phyloP scores from a whole-genome alignment of 2,329 filamentous ascomycete species.

The Xylaria hypoxylon region DNA sequence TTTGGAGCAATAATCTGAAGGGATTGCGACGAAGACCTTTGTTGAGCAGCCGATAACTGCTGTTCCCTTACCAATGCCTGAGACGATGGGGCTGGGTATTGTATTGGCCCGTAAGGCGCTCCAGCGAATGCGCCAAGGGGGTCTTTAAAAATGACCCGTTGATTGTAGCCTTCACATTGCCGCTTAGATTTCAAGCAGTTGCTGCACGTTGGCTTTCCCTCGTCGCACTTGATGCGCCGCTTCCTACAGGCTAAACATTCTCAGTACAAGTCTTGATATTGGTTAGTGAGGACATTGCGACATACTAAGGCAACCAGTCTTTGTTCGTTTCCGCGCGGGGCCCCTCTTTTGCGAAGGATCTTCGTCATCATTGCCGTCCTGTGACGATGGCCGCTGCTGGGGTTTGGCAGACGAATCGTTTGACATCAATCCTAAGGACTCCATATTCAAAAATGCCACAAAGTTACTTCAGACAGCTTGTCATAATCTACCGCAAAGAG shows the following conservation, averaged over 20 bases:
- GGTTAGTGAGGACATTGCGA: conserved; percentile 40
- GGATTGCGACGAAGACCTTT: conserved; percentile 55
- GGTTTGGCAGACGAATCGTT: conserved; percentile 43
- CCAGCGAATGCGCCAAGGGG: conserved; percentile 70
- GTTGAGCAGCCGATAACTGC: conserved; percentile 57
- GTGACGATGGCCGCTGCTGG: conserved; percentile 51
- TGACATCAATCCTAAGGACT: conserved; percentile 44
- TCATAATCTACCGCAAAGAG: conserved; percentile 29
- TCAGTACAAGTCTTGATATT: conserved; percentile 36
- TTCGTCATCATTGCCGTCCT: conserved; percentile 52
- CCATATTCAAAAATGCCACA: conserved; percentile 45
- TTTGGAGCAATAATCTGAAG: conserved; percentile 65
- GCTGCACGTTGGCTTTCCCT: conserved; percentile 82
- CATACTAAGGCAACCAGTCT: conserved; percentile 91
- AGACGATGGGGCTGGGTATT: conserved; percentile 60
- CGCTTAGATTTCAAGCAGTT: conserved; percentile 91
- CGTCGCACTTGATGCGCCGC: conserved; percentile 96
- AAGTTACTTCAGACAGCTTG: conserved; percentile 18
- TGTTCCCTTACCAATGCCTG: conserved; percentile 58
- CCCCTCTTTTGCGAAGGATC: conserved; percentile 61
- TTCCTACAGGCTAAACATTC: conserved; percentile 80
- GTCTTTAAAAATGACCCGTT: conserved; percentile 83
- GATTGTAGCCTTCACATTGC: conserved; percentile 85
- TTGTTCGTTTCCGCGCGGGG: conserved; percentile 77
- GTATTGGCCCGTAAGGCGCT: conserved; percentile 58